These are phyloP conservation scores for Fraxinus sp. DNA, from an alignment of 305 asterid species.

Conservation along the genomic window DNA sequence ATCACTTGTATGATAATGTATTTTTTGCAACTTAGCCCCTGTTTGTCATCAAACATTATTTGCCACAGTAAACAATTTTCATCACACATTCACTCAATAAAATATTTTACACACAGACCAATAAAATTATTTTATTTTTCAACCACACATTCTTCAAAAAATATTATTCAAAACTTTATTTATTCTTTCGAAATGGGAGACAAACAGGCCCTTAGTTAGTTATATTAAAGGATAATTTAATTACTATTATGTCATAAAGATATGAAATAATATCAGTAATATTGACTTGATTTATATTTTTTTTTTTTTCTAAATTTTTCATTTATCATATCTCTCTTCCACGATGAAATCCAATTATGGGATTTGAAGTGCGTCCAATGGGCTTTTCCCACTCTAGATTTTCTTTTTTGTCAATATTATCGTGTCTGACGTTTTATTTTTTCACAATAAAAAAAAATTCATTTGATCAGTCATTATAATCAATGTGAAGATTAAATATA, in stretches of 20 bases:
- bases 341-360: background rate
- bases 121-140: too few species aligned
- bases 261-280: background rate
- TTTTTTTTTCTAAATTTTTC: background rate
- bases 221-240: background rate
- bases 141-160: too few species aligned
- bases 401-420: too few species aligned
- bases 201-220: too few species aligned
- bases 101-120: too few species aligned
- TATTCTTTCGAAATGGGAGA: too few species aligned
- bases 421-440: background rate
- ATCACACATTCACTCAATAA: too few species aligned
- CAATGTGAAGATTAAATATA: background rate
- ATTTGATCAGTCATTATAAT: background rate
- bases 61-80: too few species aligned
- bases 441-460: background rate
- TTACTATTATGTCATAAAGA: background rate
- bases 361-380: background rate
- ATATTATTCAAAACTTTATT: too few species aligned
- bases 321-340: background rate
- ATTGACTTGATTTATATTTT: background rate
- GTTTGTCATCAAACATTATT: too few species aligned
- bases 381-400: too few species aligned
- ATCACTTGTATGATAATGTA: too few species aligned
- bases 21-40: background rate